These are phyloP conservation scores for Benincasa hispida DNA, from an alignment of 306 rosid genomes.

Conservation along the genomic window DNA sequence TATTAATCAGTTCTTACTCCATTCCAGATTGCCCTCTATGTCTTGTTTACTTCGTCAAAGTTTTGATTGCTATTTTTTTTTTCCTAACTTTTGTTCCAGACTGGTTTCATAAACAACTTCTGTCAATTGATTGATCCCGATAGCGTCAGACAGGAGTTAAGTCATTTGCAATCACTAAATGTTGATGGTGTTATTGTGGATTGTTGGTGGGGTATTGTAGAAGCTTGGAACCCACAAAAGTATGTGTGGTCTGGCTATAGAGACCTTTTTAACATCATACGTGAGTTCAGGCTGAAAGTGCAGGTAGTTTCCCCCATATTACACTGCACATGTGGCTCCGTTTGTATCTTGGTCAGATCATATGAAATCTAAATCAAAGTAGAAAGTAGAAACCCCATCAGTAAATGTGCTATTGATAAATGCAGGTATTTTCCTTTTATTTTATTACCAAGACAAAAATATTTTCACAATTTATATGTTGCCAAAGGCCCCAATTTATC, in stretches of 20 bases:
- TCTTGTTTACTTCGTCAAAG: constrained; percentile 4
- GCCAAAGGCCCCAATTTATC: not conserved
- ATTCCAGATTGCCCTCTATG: not conserved
- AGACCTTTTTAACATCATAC: constrained; percentile 61
- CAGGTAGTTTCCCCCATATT: constrained; percentile 40
- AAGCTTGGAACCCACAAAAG: constrained; percentile 83
- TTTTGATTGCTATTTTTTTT: constrained; percentile 10
- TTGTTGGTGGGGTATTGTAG: constrained; percentile 99
- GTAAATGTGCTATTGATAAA: not conserved
- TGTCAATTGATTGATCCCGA: constrained; percentile 87
- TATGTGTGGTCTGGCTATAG: constrained; percentile 92
- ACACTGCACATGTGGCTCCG: not conserved
- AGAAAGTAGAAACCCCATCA: not conserved
- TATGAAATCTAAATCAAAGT: not conserved
- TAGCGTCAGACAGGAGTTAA: constrained; percentile 64
- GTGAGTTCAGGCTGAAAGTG: constrained; percentile 69
- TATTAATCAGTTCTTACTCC: constrained; percentile 1
- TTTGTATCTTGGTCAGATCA: not conserved
- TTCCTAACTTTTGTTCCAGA: constrained; percentile 45
- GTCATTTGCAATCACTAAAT: constrained; percentile 57
- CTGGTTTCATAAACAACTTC: constrained; percentile 58
- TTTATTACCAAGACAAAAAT: not conserved
- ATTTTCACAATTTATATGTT: not conserved
- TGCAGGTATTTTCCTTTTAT: not conserved
- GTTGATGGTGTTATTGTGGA: constrained; percentile 76